Evolutionary conservation across 208 protist genomes (phyloP).

Genomic region (Leishmania tarentolae): DNA sequence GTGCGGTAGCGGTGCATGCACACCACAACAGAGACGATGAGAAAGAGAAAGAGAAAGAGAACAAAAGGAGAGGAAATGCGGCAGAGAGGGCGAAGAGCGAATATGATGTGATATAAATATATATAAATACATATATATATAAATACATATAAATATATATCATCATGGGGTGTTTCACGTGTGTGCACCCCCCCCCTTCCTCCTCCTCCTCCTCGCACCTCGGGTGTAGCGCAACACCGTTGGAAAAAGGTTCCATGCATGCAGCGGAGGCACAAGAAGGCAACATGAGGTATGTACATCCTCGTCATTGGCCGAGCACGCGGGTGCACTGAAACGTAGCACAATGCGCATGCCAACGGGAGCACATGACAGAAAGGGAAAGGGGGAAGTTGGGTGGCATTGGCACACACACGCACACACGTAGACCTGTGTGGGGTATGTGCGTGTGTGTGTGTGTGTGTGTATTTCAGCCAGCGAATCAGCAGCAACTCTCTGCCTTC

Average conservation of each 20-base stretch:
- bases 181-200: background rate
- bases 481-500: background rate
- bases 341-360: background rate
- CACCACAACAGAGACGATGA: background rate
- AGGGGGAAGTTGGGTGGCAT: background rate
- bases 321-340: background rate
- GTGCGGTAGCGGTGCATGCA: background rate
- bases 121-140: too few species aligned
- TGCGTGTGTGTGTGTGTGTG: too few species aligned
- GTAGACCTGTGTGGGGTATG: too few species aligned
- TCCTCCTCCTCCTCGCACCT: background rate
- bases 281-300: background rate
- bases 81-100: background rate
- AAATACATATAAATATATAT: too few species aligned
- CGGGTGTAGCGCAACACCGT: background rate
- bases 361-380: background rate
- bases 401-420: background rate
- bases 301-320: background rate
- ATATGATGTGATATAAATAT: background rate
- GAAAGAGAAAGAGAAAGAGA: background rate
- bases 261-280: background rate
- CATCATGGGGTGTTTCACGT: background rate
- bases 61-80: conserved; percentile 1
- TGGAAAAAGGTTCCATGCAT: background rate
- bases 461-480: background rate